Evolutionary conservation across 495 filamentous ascomycete genomes (phyloP).

Genomic region (Neurospora sp.): DNA sequence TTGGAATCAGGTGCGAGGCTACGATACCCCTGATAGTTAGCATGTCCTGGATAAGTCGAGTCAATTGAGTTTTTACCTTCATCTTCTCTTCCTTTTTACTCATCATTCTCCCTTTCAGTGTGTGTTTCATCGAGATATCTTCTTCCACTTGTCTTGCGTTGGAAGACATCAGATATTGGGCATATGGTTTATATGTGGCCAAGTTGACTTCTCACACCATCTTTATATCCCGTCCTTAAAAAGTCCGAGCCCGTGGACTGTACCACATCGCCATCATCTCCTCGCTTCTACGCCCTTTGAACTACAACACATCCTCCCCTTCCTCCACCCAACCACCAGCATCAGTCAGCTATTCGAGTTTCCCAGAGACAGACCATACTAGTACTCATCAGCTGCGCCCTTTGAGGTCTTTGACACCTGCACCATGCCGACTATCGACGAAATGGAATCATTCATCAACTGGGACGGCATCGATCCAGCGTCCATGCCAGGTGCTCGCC

Average conservation of each 20-base stretch:
- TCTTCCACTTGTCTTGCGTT: neutral
- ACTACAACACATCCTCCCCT: neutral
- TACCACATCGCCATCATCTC: neutral
- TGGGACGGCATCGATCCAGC: conserved; percentile 32
- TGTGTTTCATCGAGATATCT: neutral
- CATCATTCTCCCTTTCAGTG: neutral
- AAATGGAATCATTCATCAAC: conserved; percentile 37
- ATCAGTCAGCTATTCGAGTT: neutral
- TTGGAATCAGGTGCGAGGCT: neutral
- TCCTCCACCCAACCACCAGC: neutral
- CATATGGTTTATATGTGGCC: neutral
- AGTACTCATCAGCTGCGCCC: conserved; percentile 4
- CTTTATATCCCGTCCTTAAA: neutral
- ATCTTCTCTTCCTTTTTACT: neutral
- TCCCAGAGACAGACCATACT: neutral
- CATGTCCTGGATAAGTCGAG: neutral
- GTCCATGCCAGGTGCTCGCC: conserved; percentile 14
- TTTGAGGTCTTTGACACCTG: conserved; percentile 5
- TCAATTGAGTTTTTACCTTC: neutral
- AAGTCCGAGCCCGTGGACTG: neutral
- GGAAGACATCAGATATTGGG: neutral
- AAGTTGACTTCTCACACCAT: neutral
- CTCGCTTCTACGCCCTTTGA: neutral
- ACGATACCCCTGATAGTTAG: neutral
- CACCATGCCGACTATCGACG: conserved; percentile 14